Evolutionary conservation across 352 stramenopile species (phyloP).

Genomic region (Globisporangium nunn): DNA sequence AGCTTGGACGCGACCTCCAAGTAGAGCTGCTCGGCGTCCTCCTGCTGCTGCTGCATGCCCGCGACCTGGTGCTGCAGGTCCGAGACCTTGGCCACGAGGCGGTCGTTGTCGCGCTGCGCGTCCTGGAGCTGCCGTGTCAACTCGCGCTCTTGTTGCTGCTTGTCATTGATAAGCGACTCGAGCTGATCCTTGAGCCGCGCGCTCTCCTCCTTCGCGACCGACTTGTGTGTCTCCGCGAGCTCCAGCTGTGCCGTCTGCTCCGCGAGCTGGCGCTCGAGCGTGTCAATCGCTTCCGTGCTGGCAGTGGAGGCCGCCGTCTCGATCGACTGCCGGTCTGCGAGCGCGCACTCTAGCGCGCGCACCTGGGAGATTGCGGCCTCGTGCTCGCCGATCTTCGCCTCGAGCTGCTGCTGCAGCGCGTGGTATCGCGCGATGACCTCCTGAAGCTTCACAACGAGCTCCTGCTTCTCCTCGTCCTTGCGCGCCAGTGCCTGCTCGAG

Average conservation of each 20-base stretch:
- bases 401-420: slow-evolving; percentile 37
- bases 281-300: slow-evolving; percentile 11
- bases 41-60: slow-evolving; percentile 40
- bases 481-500: slow-evolving; percentile 31
- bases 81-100: slow-evolving; percentile 24
- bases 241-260: slow-evolving; percentile 17
- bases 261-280: slow-evolving; percentile 27
- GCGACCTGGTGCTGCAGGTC: slow-evolving; percentile 40
- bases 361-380: slow-evolving; percentile 38
- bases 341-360: slow-evolving; percentile 45
- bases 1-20: slow-evolving; percentile 51
- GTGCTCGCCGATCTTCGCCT: slow-evolving; percentile 43
- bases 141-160: slow-evolving; percentile 42
- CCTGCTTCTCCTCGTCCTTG: slow-evolving; percentile 42
- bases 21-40: slow-evolving; percentile 50
- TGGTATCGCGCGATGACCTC: slow-evolving; percentile 47
- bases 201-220: slow-evolving; percentile 58
- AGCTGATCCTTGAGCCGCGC: slow-evolving; percentile 40
- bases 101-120: slow-evolving; percentile 15
- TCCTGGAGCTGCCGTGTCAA: slow-evolving; percentile 17
- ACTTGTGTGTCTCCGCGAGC: slow-evolving; percentile 36
- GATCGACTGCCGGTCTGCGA: slow-evolving; percentile 16
- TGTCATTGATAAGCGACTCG: slow-evolving; percentile 29
- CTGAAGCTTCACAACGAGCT: slow-evolving; percentile 39
- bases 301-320: slow-evolving; percentile 7